Evolutionary conservation across 1,284 basidiomycete species (phyloP), one percentile per base, ranked within the genome.

Genomic region (Cutaneotrichosporon cavernicola): DNA sequence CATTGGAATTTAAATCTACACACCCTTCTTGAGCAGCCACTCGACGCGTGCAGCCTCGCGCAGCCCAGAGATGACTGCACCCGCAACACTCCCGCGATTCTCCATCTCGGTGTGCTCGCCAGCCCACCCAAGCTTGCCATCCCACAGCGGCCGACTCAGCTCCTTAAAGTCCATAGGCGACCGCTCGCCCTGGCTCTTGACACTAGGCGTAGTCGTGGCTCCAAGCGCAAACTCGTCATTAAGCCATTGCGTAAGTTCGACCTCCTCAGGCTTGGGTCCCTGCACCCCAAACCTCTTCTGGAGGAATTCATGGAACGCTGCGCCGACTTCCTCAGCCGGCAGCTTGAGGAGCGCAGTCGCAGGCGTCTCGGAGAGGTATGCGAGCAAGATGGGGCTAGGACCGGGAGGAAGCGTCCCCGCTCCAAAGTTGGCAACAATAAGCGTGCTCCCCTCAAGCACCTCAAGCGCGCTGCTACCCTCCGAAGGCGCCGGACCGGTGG

Each of bases 101-200:
- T 84, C 80, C 66, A 83, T 72, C 62, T 83, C 82, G 4, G 83
- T 85, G 62, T 84, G 83, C 72, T 85, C 84, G 13, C 84, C 84
- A 16, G 84, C 84, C 43, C 84, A 85, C 0, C 82, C 81, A 1
- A 85, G 73, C 4, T 70, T 66, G 0, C 82, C 82, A 4, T 69
- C 76, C 81, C 83, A 84, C 4, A 79, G 70, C 1, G 81, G 77
- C 59, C 81, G 70, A 0, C 75, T 69, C 7, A 84, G 76, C 71
- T 81, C 76, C 60, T 81, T 78, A 62, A 83, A 83, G 72, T 84
- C 83, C 70, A 84, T 70, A 5, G 83, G 83, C 34, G 74, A 72
- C 14, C 78, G 59, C 65, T 76, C 78, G n/a, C 78, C 77, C 16
- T 76, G 69, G 6, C 72, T 74, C 18, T 81, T 69, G 21, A 79